phyloP scores from a whole-genome alignment of 352 stramenopile genomes.

The Globisporangium alternatum region DNA sequence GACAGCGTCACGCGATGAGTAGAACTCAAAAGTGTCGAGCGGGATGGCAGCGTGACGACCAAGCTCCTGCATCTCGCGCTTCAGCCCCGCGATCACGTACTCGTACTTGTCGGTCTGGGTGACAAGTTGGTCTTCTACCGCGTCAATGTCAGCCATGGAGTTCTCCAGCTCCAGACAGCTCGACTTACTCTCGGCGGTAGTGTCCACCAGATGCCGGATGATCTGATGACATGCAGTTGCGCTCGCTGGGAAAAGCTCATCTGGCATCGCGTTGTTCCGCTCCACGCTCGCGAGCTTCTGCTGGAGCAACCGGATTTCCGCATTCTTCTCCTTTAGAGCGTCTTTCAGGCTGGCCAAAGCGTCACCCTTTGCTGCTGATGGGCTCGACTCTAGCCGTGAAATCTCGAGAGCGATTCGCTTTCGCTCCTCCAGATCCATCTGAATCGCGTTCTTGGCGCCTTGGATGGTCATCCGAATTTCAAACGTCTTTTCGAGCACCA shows the following conservation, averaged over 20 bases:
- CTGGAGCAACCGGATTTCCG: constrained; percentile 57
- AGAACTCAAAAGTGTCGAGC: constrained; percentile 3
- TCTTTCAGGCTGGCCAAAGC: constrained; percentile 33
- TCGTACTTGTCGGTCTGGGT: constrained; percentile 26
- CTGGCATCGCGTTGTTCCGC: constrained; percentile 38
- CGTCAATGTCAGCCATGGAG: constrained; percentile 29
- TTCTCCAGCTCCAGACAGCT: constrained; percentile 35
- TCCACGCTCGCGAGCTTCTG: constrained; percentile 57
- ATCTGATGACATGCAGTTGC: constrained; percentile 45
- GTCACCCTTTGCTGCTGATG: constrained; percentile 14
- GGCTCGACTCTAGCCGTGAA: constrained; percentile 19
- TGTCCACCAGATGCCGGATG: constrained; percentile 49
- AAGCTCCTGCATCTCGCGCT: constrained; percentile 24
- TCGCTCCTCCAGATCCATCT: constrained; percentile 47
- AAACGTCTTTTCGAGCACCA: constrained; percentile 36
- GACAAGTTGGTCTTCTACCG: constrained; percentile 29
- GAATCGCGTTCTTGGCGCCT: constrained; percentile 47
- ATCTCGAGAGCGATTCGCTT: constrained; percentile 50
- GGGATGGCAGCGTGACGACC: constrained; percentile 12
- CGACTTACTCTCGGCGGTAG: constrained; percentile 34
- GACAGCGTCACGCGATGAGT: constrained; percentile 6
- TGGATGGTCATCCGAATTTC: constrained; percentile 46
- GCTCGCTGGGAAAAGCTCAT: constrained; percentile 38
- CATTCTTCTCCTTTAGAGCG: constrained; percentile 46
- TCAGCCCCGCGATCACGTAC: constrained; percentile 20